Conservation (phyloP, 257 asterid species). For the Anisodus acutangulus region DNA sequence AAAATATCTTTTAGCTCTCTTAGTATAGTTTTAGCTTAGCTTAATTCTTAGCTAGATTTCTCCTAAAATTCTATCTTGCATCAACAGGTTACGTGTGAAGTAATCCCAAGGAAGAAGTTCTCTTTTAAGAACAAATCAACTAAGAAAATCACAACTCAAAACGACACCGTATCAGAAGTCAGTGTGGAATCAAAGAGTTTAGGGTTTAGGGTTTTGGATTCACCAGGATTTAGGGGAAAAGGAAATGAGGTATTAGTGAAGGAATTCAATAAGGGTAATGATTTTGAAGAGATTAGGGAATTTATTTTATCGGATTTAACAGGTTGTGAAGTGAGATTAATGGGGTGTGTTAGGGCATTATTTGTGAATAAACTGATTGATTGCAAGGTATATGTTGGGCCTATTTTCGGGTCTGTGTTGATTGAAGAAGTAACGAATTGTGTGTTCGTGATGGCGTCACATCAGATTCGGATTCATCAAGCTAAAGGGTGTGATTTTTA, state of each 20-base stretch:
- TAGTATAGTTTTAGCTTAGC: no score
- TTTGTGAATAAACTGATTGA: slow-evolving; percentile 63
- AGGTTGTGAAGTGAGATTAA: slow-evolving; percentile 68
- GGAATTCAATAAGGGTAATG: slow-evolving; percentile 49
- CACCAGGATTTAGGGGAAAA: slow-evolving; percentile 65
- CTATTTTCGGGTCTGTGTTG: slow-evolving; percentile 65
- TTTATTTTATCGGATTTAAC: slow-evolving; percentile 66
- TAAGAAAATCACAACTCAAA: slow-evolving; percentile 44
- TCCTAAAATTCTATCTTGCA: no score
- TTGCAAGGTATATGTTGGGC: slow-evolving; percentile 69
- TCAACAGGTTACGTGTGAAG: slow-evolving; percentile 47
- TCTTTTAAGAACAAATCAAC: slow-evolving; percentile 71
- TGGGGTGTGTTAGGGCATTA: slow-evolving; percentile 78
- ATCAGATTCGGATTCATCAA: slow-evolving; percentile 82
- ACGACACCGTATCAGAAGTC: slow-evolving; percentile 20
- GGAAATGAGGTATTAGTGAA: slow-evolving; percentile 54
- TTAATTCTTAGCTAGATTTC: no score
- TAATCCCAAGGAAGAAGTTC: slow-evolving; percentile 83
- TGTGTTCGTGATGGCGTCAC: slow-evolving; percentile 72
- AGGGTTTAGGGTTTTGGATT: slow-evolving; percentile 44
- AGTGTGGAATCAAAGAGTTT: slow-evolving; percentile 28
- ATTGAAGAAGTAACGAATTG: slow-evolving; percentile 76
- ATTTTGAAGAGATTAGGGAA: slow-evolving; percentile 54
- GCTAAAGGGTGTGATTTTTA: slow-evolving; percentile 75
- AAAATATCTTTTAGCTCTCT: no score